Evolutionary conservation across 805 yeast genomes (phyloP).

Genomic region (Wickerhamiella qilinensis): DNA sequence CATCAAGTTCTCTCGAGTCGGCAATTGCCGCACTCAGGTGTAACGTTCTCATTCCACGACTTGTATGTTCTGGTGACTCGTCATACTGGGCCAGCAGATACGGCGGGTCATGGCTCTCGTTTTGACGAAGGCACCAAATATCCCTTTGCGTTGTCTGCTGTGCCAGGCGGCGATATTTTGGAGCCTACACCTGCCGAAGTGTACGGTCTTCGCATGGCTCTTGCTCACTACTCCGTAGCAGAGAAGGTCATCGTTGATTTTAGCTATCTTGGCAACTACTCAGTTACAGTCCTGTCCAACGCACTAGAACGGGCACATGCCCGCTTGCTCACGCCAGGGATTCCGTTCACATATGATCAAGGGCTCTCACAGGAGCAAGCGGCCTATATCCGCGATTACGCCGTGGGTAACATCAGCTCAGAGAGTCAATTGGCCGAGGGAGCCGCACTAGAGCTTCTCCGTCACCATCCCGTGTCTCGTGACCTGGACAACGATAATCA

Average conservation of each 20-base stretch:
- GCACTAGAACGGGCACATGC: background rate
- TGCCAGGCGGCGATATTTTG: background rate
- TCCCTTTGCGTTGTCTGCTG: too few species aligned
- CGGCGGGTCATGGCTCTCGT: background rate
- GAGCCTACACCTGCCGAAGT: background rate
- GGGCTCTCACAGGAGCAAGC: background rate
- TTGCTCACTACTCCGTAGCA: conserved; percentile 9
- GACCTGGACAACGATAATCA: background rate
- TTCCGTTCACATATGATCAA: background rate
- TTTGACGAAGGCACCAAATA: too few species aligned
- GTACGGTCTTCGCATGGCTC: conserved; percentile 9
- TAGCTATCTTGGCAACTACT: background rate
- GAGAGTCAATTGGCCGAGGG: conserved; percentile 5
- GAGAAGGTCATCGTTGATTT: conserved; percentile 3
- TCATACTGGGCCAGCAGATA: background rate
- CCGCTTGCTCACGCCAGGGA: background rate
- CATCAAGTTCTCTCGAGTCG: background rate
- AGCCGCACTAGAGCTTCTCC: conserved; percentile 4
- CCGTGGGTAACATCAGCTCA: conserved; percentile 8
- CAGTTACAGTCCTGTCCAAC: background rate
- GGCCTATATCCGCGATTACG: conserved; percentile 10
- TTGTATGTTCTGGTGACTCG: background rate
- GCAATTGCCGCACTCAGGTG: background rate
- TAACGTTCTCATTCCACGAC: background rate
- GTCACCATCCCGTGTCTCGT: background rate